Conservation (phyloP, 108 stramenopile genomes). For the Fistulifera solaris region DNA sequence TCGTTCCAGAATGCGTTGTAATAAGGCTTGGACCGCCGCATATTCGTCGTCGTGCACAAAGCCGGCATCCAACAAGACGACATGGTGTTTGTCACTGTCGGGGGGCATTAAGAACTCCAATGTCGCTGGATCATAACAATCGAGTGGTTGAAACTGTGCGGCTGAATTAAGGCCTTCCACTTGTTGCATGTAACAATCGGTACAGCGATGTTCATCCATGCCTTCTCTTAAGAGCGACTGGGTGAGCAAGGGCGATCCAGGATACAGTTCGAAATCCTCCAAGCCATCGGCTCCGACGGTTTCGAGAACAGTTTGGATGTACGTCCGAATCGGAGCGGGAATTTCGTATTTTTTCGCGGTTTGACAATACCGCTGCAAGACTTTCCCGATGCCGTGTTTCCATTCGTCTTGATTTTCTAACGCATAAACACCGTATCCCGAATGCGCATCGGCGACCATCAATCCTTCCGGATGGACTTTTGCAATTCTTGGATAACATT, state of each 20-base stretch:
- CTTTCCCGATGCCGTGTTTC: conserved; percentile 1
- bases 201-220: conserved; percentile 9
- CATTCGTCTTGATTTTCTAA: conserved; percentile 1
- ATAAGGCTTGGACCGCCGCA: neutral
- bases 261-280: conserved; percentile 2
- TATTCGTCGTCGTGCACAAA: conserved; percentile 10
- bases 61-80: conserved; percentile 7
- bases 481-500: conserved; percentile 2
- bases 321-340: conserved; percentile 3
- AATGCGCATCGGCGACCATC: conserved; percentile 7
- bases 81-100: neutral
- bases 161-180: conserved; percentile 5
- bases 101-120: conserved; percentile 7
- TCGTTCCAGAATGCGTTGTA: conserved; percentile 4
- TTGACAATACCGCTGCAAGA: neutral
- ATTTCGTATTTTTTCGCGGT: conserved; percentile 2
- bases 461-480: conserved; percentile 8
- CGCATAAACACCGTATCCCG: conserved; percentile 8
- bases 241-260: conserved; percentile 4
- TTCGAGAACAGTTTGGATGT: conserved; percentile 2
- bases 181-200: conserved; percentile 2
- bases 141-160: neutral
- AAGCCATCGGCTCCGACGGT: neutral
- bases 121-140: conserved; percentile 2
- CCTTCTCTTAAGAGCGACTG: neutral